A percentile compares a stretch with the other conserved stretches of the same genome.
These are phyloP conservation scores for Macrolepiota fuliginosa DNA, from an alignment of 768 basidiomycete species.

Conservation along the genomic window DNA sequence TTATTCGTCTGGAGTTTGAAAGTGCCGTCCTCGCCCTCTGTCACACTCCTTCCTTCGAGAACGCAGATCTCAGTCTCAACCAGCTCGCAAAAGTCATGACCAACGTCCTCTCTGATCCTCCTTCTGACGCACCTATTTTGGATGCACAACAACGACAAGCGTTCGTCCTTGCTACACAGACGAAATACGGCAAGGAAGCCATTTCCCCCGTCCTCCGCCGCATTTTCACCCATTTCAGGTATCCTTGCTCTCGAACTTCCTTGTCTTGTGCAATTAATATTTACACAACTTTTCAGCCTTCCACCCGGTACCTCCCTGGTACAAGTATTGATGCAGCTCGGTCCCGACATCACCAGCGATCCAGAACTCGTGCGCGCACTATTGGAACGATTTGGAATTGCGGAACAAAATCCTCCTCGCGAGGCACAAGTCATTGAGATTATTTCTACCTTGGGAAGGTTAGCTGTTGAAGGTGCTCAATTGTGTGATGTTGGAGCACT, in stretches of 20 bases:
- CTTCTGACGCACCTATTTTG: slow-evolving; percentile 67
- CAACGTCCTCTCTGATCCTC: slow-evolving; percentile 72
- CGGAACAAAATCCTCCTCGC: slow-evolving; percentile 66
- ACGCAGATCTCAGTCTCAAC: slow-evolving; percentile 69
- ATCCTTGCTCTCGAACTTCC: slow-evolving; percentile 17
- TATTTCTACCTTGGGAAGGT: slow-evolving; percentile 61
- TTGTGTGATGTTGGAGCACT: slow-evolving; percentile 76
- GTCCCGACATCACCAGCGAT: slow-evolving; percentile 77
- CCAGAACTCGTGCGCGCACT: slow-evolving; percentile 67
- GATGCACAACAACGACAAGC: slow-evolving; percentile 74
- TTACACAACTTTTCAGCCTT: slow-evolving; percentile 41
- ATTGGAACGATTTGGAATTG: slow-evolving; percentile 72
- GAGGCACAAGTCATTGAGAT: slow-evolving; percentile 73
- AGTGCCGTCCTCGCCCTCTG: slow-evolving; percentile 72
- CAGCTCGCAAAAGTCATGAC: slow-evolving; percentile 79
- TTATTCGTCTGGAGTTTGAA: slow-evolving; percentile 79
- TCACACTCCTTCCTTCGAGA: slow-evolving; percentile 80
- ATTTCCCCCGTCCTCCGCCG: slow-evolving; percentile 71
- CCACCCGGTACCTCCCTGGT: slow-evolving; percentile 66
- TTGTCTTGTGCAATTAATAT: slow-evolving; percentile 14
- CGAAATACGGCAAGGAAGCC: slow-evolving; percentile 79
- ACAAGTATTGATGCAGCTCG: slow-evolving; percentile 73
- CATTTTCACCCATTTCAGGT: slow-evolving; percentile 77
- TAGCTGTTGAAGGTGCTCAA: slow-evolving; percentile 69
- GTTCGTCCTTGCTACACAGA: slow-evolving; percentile 69